A percentile compares a stretch with the other conserved stretches of the same genome.
Conservation (phyloP, 305 asterid species). For the Solanum hybrid region DNA sequence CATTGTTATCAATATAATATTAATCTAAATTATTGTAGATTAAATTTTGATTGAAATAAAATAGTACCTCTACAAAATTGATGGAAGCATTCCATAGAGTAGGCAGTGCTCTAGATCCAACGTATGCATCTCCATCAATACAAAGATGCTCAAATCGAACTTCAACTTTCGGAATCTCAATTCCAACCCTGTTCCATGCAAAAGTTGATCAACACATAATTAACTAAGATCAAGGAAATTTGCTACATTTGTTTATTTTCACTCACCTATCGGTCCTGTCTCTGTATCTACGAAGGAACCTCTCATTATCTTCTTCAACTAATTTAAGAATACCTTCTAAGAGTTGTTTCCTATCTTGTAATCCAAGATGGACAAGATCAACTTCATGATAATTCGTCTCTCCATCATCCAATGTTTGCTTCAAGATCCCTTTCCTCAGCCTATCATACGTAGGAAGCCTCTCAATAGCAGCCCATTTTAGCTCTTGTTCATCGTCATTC, state of each 20-base stretch:
- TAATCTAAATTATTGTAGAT: not conserved
- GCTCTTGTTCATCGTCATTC: constrained; percentile 75
- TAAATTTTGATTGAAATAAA: not conserved
- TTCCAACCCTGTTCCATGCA: constrained; percentile 52
- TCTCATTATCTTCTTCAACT: constrained; percentile 88
- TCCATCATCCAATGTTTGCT: constrained; percentile 62
- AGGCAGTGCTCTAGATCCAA: constrained; percentile 91
- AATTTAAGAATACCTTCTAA: constrained; percentile 51
- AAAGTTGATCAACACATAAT: not conserved
- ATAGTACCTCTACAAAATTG: constrained; percentile 61
- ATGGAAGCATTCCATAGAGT: constrained; percentile 64
- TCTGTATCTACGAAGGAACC: constrained; percentile 59
- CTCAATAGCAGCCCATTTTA: constrained; percentile 91
- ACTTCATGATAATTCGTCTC: constrained; percentile 44
- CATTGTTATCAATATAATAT: not conserved
- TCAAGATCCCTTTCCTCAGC: constrained; percentile 62
- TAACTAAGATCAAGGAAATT: not conserved
- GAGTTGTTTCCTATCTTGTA: constrained; percentile 49
- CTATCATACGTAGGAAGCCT: constrained; percentile 83
- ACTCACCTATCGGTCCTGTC: constrained; percentile 80
- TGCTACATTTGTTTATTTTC: not conserved
- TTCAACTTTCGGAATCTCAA: constrained; percentile 80
- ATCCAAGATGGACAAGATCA: constrained; percentile 61
- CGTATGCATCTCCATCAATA: constrained; percentile 67
- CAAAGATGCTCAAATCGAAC: constrained; percentile 70